Base-by-base conservation (phyloP, 1,284 basidiomycete genomes). In the Trametes hirsuta region DNA sequence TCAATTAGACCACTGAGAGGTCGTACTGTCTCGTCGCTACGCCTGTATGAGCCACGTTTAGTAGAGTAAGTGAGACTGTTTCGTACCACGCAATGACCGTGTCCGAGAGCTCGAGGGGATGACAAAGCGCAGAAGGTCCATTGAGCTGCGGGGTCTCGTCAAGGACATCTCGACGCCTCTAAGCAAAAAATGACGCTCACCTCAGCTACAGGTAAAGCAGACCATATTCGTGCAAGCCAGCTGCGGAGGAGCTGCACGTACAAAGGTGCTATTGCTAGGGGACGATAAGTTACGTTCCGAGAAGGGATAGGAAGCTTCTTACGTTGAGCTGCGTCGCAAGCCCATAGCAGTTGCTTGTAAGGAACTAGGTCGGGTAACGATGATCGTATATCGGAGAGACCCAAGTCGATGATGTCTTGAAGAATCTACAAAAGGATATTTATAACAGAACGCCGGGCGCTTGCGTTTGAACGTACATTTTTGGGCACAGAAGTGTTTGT, bases 301-400 rank as follows among this genome's bases (percentile, higher is more conserved):
- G 36, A 30, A 11, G 36, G 10, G 25, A 49, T 47, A 25, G 41
- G 4, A 62, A 62, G 12, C 47, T 4, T 60, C 81, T 65, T 67
- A 80, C 80, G 64, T 63, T 72, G 66, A 9, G 61, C 71, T 4
- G 74, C 74, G 40, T 84, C 77, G 6, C 72, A 42, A 34, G 72
- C 68, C 87, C 87, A 89, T 42, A 80, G 47, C 11, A 84, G 68
- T 64, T 86, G 84, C 62, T 84, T 83, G 67, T 86, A 87, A 3
- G 78, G 70, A 12, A 81, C 71, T 40, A 86, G 68, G 48, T 79
- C 79, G 35, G 71, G 63, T 30, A 88, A 68, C 14, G 57, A 15
- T 2, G 59, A 24, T 4, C 34, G 30, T 6, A 46, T 30, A 22
- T 62, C 56, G 6, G 61, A 59, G 25, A 51, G 55, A 6, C 59